These are phyloP conservation scores for Hypericum perforatum DNA, from an alignment of 345 rosid genomes.

Conservation along the genomic window DNA sequence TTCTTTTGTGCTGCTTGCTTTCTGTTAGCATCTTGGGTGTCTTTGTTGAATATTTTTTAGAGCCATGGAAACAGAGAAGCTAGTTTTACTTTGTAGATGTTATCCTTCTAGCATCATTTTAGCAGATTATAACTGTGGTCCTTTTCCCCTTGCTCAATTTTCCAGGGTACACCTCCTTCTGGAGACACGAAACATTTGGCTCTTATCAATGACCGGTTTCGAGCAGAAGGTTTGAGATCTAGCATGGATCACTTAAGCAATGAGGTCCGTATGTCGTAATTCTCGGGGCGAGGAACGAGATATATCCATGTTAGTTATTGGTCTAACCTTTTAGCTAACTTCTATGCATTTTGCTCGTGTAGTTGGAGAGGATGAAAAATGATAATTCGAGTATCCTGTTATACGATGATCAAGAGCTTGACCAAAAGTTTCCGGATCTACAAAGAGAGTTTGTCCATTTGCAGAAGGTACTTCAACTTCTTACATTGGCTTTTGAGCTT, in stretches of 20 bases:
- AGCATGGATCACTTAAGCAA: slow-evolving; percentile 83
- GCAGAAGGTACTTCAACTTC: slow-evolving; percentile 43
- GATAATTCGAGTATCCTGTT: slow-evolving; percentile 58
- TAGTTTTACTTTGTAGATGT: too few species aligned
- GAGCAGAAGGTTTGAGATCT: slow-evolving; percentile 58
- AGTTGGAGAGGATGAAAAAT: slow-evolving; percentile 93
- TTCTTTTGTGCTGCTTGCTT: too few species aligned
- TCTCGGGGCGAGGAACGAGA: slow-evolving; percentile 7
- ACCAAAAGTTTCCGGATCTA: slow-evolving; percentile 51
- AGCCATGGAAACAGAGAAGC: too few species aligned
- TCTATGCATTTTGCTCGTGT: slow-evolving; percentile 16
- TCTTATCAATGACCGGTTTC: slow-evolving; percentile 45
- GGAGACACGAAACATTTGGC: slow-evolving; percentile 40
- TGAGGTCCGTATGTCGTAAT: slow-evolving; percentile 44
- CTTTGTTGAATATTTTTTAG: too few species aligned
- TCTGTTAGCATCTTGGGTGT: too few species aligned
- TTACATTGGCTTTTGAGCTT: slow-evolving; percentile 3
- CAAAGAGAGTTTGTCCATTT: slow-evolving; percentile 55
- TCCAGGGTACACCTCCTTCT: too few species aligned
- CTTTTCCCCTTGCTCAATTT: too few species aligned
- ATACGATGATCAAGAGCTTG: slow-evolving; percentile 38
- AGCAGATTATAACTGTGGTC: too few species aligned
- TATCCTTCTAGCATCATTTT: too few species aligned
- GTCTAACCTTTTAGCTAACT: slow-evolving; percentile 10
- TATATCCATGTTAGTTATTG: background rate